Evolutionary conservation across 108 stramenopile genomes (phyloP).

Genomic region (Cyclotella atomus): DNA sequence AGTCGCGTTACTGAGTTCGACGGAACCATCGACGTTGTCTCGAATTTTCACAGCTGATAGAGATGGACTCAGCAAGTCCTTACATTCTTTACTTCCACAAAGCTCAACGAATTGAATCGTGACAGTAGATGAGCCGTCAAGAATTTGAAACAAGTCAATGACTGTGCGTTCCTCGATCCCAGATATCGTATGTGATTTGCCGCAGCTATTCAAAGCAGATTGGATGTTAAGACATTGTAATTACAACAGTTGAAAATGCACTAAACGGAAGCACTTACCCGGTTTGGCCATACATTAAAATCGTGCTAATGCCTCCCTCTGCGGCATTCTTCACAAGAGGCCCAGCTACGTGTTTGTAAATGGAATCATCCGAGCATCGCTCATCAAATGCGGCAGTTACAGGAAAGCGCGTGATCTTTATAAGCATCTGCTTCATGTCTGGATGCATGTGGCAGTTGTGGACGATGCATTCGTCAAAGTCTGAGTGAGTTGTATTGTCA

Average conservation of each 20-base stretch:
- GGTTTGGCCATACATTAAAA: conserved; percentile 75
- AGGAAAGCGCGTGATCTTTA: conserved; percentile 45
- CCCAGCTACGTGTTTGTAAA: conserved; percentile 50
- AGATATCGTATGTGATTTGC: conserved; percentile 16
- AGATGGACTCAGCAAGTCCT: conserved; percentile 46
- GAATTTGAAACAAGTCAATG: conserved; percentile 38
- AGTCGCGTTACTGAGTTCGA: conserved; percentile 38
- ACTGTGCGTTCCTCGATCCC: conserved; percentile 51
- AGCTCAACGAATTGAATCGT: conserved; percentile 61
- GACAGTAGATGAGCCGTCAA: conserved; percentile 17
- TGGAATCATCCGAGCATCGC: conserved; percentile 53
- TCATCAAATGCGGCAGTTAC: conserved; percentile 66
- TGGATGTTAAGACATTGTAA: not conserved
- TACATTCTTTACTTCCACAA: conserved; percentile 52
- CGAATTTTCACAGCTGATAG: conserved; percentile 45
- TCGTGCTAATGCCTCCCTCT: conserved; percentile 48
- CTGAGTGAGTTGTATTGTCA: conserved; percentile 28
- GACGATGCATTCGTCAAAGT: conserved; percentile 45
- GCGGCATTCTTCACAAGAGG: conserved; percentile 55
- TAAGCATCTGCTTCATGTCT: conserved; percentile 63
- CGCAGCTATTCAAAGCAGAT: not conserved
- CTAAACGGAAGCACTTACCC: conserved; percentile 21
- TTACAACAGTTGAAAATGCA: not conserved
- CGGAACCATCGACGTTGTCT: conserved; percentile 52
- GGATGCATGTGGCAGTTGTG: conserved; percentile 68